Evolutionary conservation across 202 grass and related monocot species (phyloP), one percentile per base, ranked within the genome.

Genomic region (Zizania palustris): DNA sequence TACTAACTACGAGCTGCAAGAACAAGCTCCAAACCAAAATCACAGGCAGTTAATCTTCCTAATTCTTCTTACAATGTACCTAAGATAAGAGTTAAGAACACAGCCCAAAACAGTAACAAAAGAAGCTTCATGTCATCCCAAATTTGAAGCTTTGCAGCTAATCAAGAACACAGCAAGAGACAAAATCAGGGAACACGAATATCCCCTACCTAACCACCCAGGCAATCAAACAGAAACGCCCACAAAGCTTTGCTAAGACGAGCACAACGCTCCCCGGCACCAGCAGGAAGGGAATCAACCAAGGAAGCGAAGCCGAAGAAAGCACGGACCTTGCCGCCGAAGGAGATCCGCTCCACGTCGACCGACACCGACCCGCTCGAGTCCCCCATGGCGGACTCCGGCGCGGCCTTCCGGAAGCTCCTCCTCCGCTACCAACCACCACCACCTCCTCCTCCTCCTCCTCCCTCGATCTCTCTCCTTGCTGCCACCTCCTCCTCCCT

Each of bases 331-430:
- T 91, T 87, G 83, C 93, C 93, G 59, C 93, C 88, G 74, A 97
- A 93, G 75, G 87, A 93, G 84, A 97, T 77, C 79, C 93, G 80
- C 84, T 93, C 91, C 74, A 97, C 84, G 80, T 97, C 93, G 28
- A 97, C n/a, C 9, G 86, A 97, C 60, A 97, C 88, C 38, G 93
- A 93, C 38, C 86, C 84, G 76, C 91, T 97, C n/a, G 94, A 97
- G 60, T 97, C 93, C 65, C 91, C 86, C 94, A 97, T 97, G 86
- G 75, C 65, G 28, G 70, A 50, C 72, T 11, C 61, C 69, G 37
- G 55, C 50, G 45, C 28, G 1, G 28, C 61, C 62, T 65, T 85
- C 60, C 0, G 51, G 61, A 81, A 68, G 64, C 42, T 80, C 58
- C 65, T 45, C 28, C 28, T 28, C 28, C 28, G 28, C 28, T 2